Conservation (phyloP, 2,329 filamentous ascomycete species). For the Hymenoscyphus scutula region DNA sequence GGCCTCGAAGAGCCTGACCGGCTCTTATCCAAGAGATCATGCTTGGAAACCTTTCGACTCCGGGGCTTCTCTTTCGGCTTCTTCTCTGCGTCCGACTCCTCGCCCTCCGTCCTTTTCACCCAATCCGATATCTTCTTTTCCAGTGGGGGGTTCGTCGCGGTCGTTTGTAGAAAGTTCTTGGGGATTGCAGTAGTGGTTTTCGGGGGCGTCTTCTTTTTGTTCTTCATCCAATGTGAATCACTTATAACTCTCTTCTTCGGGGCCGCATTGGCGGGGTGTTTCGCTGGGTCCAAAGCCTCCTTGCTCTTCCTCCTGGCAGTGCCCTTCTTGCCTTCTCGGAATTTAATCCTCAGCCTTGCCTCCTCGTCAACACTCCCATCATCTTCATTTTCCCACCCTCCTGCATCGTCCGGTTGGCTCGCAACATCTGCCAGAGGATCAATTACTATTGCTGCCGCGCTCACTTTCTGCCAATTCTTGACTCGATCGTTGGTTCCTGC, state of each 20-base stretch:
- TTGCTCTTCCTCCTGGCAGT: constrained; percentile 32
- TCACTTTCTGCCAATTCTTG: constrained; percentile 79
- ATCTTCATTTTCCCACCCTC: constrained; percentile 52
- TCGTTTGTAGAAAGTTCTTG: constrained; percentile 55
- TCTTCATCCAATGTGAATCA: constrained; percentile 80
- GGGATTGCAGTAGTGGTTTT: constrained; percentile 46
- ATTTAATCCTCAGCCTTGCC: constrained; percentile 52
- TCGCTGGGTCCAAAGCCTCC: constrained; percentile 28
- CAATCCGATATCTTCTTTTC: constrained; percentile 61
- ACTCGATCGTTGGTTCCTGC: constrained; percentile 75
- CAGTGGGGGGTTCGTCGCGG: constrained; percentile 53
- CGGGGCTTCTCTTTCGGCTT: constrained; percentile 14
- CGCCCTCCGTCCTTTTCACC: constrained; percentile 41
- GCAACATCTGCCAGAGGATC: constrained; percentile 52
- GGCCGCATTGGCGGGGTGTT: constrained; percentile 38
- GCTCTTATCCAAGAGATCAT: constrained; percentile 11
- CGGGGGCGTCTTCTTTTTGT: constrained; percentile 50
- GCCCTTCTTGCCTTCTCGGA: constrained; percentile 12
- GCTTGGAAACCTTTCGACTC: constrained; percentile 11
- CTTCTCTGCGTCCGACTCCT: constrained; percentile 9
- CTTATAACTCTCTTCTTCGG: constrained; percentile 92
- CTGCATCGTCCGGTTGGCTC: constrained; percentile 59
- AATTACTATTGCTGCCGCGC: constrained; percentile 60
- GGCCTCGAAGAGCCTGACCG: constrained; percentile 21
- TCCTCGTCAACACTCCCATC: constrained; percentile 61